Conservation (phyloP, 306 rosid genomes). For the Dalbergia cochinchinensis region DNA sequence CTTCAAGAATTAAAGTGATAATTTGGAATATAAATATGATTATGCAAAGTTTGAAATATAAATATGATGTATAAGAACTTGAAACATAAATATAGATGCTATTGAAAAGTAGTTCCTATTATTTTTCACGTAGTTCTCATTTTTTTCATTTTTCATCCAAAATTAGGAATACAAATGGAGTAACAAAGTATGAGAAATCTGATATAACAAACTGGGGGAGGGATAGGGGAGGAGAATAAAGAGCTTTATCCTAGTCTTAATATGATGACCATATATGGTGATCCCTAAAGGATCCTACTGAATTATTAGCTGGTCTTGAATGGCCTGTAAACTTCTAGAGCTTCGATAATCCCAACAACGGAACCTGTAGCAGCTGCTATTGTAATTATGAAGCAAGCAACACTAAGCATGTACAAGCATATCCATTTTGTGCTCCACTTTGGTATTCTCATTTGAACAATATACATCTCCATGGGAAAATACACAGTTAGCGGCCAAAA, state of each 20-base stretch:
- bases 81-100: too few species aligned
- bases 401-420: slow-evolving; percentile 49
- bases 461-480: slow-evolving; percentile 59
- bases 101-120: too few species aligned
- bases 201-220: too few species aligned
- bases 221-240: background rate
- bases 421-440: slow-evolving; percentile 53
- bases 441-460: slow-evolving; percentile 45
- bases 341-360: slow-evolving; percentile 46
- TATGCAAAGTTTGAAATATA: too few species aligned
- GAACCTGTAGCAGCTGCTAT: slow-evolving; percentile 50
- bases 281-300: background rate
- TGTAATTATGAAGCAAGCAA: slow-evolving; percentile 39
- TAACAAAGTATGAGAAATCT: too few species aligned
- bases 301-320: slow-evolving; percentile 38
- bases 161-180: too few species aligned
- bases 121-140: too few species aligned
- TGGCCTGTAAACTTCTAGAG: slow-evolving; percentile 50
- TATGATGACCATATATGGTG: slow-evolving; percentile 30
- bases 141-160: too few species aligned
- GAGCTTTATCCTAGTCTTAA: slow-evolving; percentile 29
- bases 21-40: too few species aligned
- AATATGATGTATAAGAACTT: too few species aligned
- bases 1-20: too few species aligned
- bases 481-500: slow-evolving; percentile 66